Evolutionary conservation across 2,329 filamentous ascomycete species (phyloP).

Genomic region (Aspergillus texensis): DNA sequence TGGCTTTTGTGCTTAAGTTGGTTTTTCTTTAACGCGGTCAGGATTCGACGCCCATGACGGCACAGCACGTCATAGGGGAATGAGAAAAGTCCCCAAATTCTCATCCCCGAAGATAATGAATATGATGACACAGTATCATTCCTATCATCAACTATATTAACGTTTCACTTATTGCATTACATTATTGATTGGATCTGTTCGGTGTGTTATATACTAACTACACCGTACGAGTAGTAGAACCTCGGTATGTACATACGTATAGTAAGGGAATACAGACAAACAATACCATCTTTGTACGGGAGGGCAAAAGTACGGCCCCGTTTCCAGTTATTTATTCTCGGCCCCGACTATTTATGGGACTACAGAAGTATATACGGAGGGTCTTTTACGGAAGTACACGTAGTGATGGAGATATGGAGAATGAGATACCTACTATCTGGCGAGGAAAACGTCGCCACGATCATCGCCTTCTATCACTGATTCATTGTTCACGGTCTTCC

Average conservation of each 20-base stretch:
- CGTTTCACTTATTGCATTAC: background rate
- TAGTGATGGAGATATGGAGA: background rate
- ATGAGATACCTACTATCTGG: too few species aligned
- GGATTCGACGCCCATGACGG: constrained; percentile 4
- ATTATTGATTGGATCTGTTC: background rate
- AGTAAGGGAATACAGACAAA: too few species aligned
- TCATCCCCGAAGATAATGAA: background rate
- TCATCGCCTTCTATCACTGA: background rate
- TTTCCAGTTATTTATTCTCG: background rate
- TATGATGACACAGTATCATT: background rate
- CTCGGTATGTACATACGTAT: too few species aligned
- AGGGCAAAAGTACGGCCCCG: background rate
- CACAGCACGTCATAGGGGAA: background rate
- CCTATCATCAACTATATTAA: background rate
- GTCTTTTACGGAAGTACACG: background rate
- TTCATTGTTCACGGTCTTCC: background rate
- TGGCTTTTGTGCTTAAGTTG: background rate
- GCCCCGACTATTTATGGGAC: background rate
- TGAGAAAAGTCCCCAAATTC: background rate
- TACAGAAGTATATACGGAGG: background rate
- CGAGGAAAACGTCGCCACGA: background rate
- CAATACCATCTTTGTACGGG: background rate
- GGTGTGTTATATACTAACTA: background rate
- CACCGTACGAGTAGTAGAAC: too few species aligned
- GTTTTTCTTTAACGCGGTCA: background rate